Base-by-base conservation (phyloP, 495 filamentous ascomycete species). In the Aspergillus hancockii region DNA sequence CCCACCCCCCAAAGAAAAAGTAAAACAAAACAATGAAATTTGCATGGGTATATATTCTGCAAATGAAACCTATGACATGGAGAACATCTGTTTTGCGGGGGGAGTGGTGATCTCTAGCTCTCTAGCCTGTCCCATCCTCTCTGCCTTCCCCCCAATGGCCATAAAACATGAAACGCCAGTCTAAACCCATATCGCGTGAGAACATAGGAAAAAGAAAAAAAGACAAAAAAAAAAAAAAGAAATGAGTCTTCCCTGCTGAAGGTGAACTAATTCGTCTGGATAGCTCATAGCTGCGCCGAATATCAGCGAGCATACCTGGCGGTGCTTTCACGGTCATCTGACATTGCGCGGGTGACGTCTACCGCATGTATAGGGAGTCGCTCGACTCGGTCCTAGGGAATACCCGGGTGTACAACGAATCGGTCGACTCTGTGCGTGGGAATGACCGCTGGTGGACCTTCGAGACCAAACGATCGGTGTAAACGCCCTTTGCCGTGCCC, bases 351-450 rank as follows among this genome's bases (percentile, higher is more conserved):
- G 16, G 34, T 52, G 59, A 58, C 36, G 36, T 68, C 60, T 67
- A 76, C 66, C 72, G 58, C 71, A 76, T 74, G 55, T 65, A 68
- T 4, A 78, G 68, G 21, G 75, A 78, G 43, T 78, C 75, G 64
- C 74, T 78, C 1, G 75, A 78, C 56, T 76, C 74, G 1, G 72
- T 75, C 12, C 75, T 65, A 10, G 74, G 75, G 70, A 78, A 78
- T 21, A 76, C 71, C 45, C 75, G 68, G 18, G 72, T 72, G 59
- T 75, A 73, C 22, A 78, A 60, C 36, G 75, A 78, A 52, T 78
- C 75, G 65, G 67, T 76, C 13, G 75, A 78, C 60, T 78, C 75
- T 51, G 71, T 75, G 18, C 75, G 74, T 3, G 74, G 74, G 71
- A 78, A 78, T 57, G 72, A 63, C 8, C 75, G 72, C 53, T 78